These are phyloP conservation scores for Cephaloascus albidus DNA, from an alignment of 805 yeast genomes.

Conservation along the genomic window DNA sequence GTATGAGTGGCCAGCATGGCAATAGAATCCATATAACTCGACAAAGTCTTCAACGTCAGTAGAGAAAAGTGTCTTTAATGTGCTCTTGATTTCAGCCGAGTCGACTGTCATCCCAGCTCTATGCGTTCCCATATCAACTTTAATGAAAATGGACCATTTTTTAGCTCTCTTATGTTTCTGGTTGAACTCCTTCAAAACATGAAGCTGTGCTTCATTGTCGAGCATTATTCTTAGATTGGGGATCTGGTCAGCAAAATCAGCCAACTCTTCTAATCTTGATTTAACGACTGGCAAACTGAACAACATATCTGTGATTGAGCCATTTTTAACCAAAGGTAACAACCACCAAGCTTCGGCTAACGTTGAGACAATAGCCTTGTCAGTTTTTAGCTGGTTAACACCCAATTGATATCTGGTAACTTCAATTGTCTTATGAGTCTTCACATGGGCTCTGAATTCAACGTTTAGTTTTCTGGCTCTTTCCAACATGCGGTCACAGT, in stretches of 20 bases:
- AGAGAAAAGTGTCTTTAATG: conserved; percentile 10
- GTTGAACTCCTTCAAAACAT: conserved; percentile 29
- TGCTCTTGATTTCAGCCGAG: conserved; percentile 8
- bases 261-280: conserved; percentile 39
- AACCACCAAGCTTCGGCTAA: conserved; percentile 55
- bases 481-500: conserved; percentile 40
- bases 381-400: conserved; percentile 20
- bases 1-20: conserved; percentile 77
- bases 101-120: conserved; percentile 47
- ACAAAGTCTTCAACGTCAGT: conserved; percentile 19
- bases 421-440: conserved; percentile 64
- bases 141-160: conserved; percentile 58
- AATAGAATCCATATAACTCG: conserved; percentile 57
- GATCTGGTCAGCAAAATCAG: conserved; percentile 28
- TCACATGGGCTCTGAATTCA: conserved; percentile 61
- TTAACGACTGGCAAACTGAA: conserved; percentile 44
- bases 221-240: conserved; percentile 45
- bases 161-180: conserved; percentile 10
- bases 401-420: conserved; percentile 48
- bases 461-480: conserved; percentile 28
- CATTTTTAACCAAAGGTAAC: conserved; percentile 25
- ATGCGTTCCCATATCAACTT: conserved; percentile 62
- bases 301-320: conserved; percentile 21
- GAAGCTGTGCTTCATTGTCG: conserved; percentile 51
- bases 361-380: conserved; percentile 59